phyloP scores from a whole-genome alignment of 495 filamentous ascomycete species.

The Neurospora discreta region DNA sequence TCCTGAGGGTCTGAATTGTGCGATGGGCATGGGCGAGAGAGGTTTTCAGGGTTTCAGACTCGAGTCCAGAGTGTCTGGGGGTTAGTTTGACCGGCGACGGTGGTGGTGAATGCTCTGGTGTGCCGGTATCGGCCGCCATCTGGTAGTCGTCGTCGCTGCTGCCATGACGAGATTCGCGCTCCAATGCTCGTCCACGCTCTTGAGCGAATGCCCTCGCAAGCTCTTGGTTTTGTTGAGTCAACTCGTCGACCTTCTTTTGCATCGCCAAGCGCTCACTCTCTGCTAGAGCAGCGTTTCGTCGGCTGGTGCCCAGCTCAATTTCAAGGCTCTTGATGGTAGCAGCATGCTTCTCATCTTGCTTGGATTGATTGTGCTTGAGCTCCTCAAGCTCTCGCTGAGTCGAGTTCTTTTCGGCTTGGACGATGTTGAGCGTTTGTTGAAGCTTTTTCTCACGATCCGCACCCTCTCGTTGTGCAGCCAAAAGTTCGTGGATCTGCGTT shows the following conservation, averaged over 20 bases:
- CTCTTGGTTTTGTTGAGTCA: constrained; percentile 80
- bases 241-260: constrained; percentile 73
- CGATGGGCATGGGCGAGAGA: constrained; percentile 89
- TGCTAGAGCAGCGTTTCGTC: constrained; percentile 58
- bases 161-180: constrained; percentile 48
- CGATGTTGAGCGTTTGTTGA: constrained; percentile 52
- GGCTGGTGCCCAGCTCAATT: constrained; percentile 67
- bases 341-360: constrained; percentile 68
- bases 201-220: constrained; percentile 62
- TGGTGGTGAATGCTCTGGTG: constrained; percentile 83
- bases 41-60: constrained; percentile 88
- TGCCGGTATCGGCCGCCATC: constrained; percentile 54
- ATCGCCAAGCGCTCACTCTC: constrained; percentile 64
- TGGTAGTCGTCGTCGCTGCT: constrained; percentile 52
- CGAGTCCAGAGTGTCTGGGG: constrained; percentile 77
- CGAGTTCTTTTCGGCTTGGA: constrained; percentile 62
- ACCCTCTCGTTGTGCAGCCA: constrained; percentile 55
- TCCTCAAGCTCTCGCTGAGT: constrained; percentile 82
- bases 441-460: constrained; percentile 71
- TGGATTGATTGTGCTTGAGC: constrained; percentile 63
- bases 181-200: constrained; percentile 57
- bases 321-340: constrained; percentile 72
- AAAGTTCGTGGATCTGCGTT: constrained; percentile 73
- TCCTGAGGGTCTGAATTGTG: constrained; percentile 90
- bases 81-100: constrained; percentile 83